Conservation (phyloP, 2,329 filamentous ascomycete genomes). For the Fusarium sp. region DNA sequence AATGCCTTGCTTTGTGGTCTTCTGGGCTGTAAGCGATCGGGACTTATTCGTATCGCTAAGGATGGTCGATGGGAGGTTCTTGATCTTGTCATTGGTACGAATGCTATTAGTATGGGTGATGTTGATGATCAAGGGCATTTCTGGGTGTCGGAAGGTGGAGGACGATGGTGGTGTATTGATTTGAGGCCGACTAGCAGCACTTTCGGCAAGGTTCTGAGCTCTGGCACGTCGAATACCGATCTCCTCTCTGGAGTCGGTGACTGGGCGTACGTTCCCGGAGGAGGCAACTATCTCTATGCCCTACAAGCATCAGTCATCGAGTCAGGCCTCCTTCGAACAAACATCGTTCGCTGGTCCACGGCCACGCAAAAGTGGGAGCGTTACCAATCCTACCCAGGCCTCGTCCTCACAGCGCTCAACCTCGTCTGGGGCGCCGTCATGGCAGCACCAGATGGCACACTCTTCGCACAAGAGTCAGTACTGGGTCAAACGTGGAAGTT, state of each 20-base stretch:
- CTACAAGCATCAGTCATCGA: constrained; percentile 13
- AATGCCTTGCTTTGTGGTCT: neutral
- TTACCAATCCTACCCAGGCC: neutral
- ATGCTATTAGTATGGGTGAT: constrained; percentile 30
- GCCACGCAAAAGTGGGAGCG: constrained; percentile 6
- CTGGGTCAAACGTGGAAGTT: constrained; percentile 30
- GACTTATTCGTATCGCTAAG: constrained; percentile 30
- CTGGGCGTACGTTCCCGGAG: constrained; percentile 35
- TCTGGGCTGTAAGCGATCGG: neutral
- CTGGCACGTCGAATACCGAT: neutral
- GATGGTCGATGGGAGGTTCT: neutral
- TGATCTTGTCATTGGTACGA: neutral
- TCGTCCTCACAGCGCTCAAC: constrained; percentile 3
- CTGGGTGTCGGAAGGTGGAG: constrained; percentile 20
- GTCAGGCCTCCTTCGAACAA: neutral
- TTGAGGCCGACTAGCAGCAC: neutral
- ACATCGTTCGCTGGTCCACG: constrained; percentile 19
- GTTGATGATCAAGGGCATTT: constrained; percentile 21
- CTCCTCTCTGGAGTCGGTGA: constrained; percentile 2
- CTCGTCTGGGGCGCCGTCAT: constrained; percentile 14
- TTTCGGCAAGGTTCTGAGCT: neutral
- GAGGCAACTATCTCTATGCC: constrained; percentile 32
- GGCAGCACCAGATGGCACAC: neutral
- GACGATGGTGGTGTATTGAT: constrained; percentile 28
- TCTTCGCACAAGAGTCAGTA: constrained; percentile 19